Base-by-base conservation (phyloP, 352 stramenopile species). In the Pythium phragmitis region DNA sequence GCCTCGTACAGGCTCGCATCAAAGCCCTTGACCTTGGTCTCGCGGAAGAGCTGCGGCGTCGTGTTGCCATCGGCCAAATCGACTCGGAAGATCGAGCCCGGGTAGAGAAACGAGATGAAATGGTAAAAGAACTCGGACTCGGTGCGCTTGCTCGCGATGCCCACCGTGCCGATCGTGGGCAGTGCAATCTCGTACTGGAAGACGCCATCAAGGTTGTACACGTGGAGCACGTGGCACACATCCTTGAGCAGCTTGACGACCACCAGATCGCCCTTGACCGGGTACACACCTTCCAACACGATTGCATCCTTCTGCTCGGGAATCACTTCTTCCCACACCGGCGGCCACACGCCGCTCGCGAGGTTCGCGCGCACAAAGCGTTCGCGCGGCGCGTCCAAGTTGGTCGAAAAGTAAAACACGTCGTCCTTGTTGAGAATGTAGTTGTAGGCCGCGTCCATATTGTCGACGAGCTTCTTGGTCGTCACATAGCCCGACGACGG, bases 401-500 rank as follows among this genome's bases (percentile, higher is more conserved):
- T 97, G 39, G 82, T 96, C 65, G 80, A 76, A 63, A 97, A 96
- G 70, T 91, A 95, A 70, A 94, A 96, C 49, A 73, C 76, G 17
- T 86, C 74, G n/a, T 86, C 88, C 34, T 96, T 82, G 74, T 96
- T 97, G 43, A 94, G 63, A 53, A 96, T 79, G 67, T 96, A 96
- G 54, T 78, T 75, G 78, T 91, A 97, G 26, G 84, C 69, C 0
- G 74, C 75, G 33, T 96, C 85, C 81, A 96, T 96, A 42, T 88
- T 87, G 65, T 96, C 80, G 45, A 97, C 82, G 9, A 96, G 69
- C 60, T 93, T 95, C 30, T 88, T 79, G 19, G 91, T 75, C 1
- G 70, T 23, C 42, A 93, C 76, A 1, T 67, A 60, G 2, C 73
- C 47, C 19, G 76, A 65, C 12, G 63, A 63, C 3, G 72, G 50